Percentiles rank a stretch among this genome's conserved stretches.
Conservation (phyloP, 148 eudicot genomes). For the Rhododendron henanense region DNA sequence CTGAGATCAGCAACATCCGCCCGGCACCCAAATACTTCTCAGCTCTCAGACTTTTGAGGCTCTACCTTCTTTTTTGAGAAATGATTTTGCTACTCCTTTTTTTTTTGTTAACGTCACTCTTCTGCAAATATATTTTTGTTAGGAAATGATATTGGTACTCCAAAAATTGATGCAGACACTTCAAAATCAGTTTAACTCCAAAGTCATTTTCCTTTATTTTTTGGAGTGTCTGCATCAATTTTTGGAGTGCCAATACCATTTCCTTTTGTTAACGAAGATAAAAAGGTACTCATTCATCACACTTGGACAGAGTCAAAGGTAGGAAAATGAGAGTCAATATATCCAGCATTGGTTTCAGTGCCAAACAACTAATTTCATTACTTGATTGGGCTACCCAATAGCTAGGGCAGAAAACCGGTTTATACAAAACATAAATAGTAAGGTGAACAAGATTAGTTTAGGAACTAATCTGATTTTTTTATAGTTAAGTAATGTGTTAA, state of each 20-base stretch:
- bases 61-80: background rate
- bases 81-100: too few species aligned
- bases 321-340: too few species aligned
- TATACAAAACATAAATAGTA: background rate
- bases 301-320: background rate
- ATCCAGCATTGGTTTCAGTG: background rate
- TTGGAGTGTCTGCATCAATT: too few species aligned
- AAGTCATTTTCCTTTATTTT: too few species aligned
- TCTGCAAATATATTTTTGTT: too few species aligned
- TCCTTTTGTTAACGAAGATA: background rate
- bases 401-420: background rate
- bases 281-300: background rate
- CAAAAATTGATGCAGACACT: too few species aligned
- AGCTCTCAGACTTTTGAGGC: too few species aligned
- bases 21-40: too few species aligned
- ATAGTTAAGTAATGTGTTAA: background rate
- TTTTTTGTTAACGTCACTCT: too few species aligned
- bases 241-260: too few species aligned
- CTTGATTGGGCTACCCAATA: background rate
- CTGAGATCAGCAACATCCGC: fast-evolving
- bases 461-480: background rate
- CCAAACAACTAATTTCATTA: background rate
- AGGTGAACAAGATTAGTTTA: background rate
- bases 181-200: too few species aligned
- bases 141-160: too few species aligned